Conservation (phyloP, 805 yeast genomes). For the Cyberlindnera nakhonratchasimensis region DNA sequence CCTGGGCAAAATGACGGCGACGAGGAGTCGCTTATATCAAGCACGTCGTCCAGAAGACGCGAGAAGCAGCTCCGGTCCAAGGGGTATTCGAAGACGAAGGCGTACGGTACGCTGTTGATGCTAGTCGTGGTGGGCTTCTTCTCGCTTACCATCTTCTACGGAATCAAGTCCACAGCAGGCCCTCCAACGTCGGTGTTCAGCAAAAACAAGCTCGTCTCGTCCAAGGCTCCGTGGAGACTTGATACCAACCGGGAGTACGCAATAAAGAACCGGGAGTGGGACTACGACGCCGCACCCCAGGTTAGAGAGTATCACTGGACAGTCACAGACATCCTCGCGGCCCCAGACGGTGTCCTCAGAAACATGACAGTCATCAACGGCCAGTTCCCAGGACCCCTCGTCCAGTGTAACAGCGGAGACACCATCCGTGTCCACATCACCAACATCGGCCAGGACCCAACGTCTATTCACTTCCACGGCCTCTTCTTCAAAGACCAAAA, state of each 20-base stretch:
- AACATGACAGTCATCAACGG: constrained; percentile 35
- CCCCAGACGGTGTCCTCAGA: constrained; percentile 32
- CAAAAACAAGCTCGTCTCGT: constrained; percentile 2
- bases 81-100: constrained; percentile 7
- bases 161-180: constrained; percentile 9
- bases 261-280: constrained; percentile 20
- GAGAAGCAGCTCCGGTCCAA: not conserved
- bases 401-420: constrained; percentile 44
- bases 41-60: not conserved
- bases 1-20: not conserved
- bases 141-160: constrained; percentile 6
- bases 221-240: constrained; percentile 24
- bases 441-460: constrained; percentile 38
- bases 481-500: constrained; percentile 42
- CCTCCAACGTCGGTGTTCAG: constrained; percentile 11
- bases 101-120: not conserved
- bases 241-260: constrained; percentile 28
- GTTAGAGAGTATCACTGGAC: constrained; percentile 27
- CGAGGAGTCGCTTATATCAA: constrained; percentile 7
- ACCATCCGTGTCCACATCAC: constrained; percentile 39
- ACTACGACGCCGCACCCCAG: constrained; percentile 16
- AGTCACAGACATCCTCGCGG: constrained; percentile 22
- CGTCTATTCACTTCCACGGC: constrained; percentile 54
- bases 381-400: constrained; percentile 48
- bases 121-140: constrained; percentile 3